phyloP scores from a whole-genome alignment of 2,329 filamentous ascomycete genomes.

The Pseudonectria foliicola region DNA sequence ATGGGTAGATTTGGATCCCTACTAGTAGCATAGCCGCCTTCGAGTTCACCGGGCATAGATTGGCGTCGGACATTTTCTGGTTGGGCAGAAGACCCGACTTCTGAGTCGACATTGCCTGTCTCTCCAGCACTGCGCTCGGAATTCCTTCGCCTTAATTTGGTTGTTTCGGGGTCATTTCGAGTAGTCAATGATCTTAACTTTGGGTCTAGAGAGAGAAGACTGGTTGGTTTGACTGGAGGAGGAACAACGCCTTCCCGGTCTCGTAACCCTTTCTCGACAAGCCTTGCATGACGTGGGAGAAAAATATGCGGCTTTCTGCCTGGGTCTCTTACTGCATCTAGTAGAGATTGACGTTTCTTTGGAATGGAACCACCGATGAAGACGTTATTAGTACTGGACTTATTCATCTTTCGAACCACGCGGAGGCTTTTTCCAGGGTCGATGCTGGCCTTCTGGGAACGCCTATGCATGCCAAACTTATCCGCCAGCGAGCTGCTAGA shows the following conservation, averaged over 20 bases:
- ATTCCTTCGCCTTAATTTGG: neutral
- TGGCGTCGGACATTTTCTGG: too few relatives aligned
- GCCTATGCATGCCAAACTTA: slow-evolving; percentile 3
- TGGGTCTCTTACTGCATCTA: slow-evolving; percentile 34
- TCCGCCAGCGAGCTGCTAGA: slow-evolving; percentile 1
- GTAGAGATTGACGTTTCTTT: slow-evolving; percentile 30
- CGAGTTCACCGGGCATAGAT: too few relatives aligned
- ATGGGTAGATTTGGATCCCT: slow-evolving; percentile 1
- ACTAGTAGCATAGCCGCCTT: too few relatives aligned
- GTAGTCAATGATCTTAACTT: slow-evolving; percentile 2
- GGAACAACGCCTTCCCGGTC: slow-evolving; percentile 35
- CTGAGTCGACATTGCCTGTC: slow-evolving; percentile 5
- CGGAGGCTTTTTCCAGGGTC: too few relatives aligned
- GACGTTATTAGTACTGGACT: slow-evolving; percentile 30
- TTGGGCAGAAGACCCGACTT: neutral
- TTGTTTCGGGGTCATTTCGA: neutral
- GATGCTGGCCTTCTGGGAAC: neutral
- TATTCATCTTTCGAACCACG: neutral
- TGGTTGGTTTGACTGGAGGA: slow-evolving; percentile 27
- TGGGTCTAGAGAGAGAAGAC: slow-evolving; percentile 25
- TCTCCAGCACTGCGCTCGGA: neutral
- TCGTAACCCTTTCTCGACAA: slow-evolving; percentile 35
- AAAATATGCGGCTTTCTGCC: slow-evolving; percentile 36
- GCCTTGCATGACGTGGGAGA: slow-evolving; percentile 26
- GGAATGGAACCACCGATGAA: slow-evolving; percentile 36